phyloP scores from a whole-genome alignment of 2,329 filamentous ascomycete genomes.

The Reticulascus tulasneorum region DNA sequence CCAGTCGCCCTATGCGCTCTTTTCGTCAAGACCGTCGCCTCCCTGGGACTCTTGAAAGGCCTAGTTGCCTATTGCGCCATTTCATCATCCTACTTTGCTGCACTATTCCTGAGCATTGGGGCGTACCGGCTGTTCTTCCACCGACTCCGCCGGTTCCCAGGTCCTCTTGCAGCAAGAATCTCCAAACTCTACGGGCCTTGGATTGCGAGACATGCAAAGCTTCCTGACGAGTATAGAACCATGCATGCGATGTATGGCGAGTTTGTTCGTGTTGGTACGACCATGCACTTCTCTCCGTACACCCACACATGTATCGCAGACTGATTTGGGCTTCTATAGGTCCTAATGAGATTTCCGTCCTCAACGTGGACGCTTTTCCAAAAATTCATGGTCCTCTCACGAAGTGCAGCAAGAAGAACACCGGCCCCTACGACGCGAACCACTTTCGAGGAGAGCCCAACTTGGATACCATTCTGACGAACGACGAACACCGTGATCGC shows the following conservation, averaged over 20 bases:
- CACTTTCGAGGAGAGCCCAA: conserved; percentile 15
- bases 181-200: conserved; percentile 13
- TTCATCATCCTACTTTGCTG: conserved; percentile 5
- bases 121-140: conserved; percentile 18
- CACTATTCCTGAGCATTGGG: conserved; percentile 21
- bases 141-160: conserved; percentile 13
- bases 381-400: conserved; percentile 17
- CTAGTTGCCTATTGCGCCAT: background rate
- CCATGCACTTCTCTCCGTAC: background rate
- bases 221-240: conserved; percentile 2
- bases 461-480: conserved; percentile 16
- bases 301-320: background rate
- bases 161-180: conserved; percentile 11
- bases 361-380: conserved; percentile 13
- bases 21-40: background rate
- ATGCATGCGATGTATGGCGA: conserved; percentile 12
- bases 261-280: conserved; percentile 16
- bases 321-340: conserved; percentile 4
- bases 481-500: conserved; percentile 18
- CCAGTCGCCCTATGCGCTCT: conserved; percentile 1
- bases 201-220: conserved; percentile 3
- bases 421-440: conserved; percentile 16
- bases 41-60: background rate
- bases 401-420: conserved; percentile 15
- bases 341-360: conserved; percentile 17